Conservation (phyloP, 331 rosid species). For the Malus hybrid region DNA sequence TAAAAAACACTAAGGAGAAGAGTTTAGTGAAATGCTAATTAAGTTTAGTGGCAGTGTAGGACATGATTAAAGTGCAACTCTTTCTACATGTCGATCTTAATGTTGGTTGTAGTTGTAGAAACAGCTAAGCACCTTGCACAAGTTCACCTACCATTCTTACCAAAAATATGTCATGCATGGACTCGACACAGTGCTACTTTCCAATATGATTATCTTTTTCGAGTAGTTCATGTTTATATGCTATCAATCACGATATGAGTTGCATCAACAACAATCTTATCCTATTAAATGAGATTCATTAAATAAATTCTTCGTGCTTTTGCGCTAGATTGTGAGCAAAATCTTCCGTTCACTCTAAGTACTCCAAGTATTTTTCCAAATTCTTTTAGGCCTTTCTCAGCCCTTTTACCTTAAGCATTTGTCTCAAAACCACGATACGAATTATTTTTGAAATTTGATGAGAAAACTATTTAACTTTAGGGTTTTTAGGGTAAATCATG, state of each 20-base stretch:
- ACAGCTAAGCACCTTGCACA: not conserved
- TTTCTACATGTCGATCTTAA: not conserved
- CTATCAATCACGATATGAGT: too few relatives aligned
- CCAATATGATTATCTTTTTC: not conserved
- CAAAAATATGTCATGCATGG: not conserved
- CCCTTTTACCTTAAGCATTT: accelerated
- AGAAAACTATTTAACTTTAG: too few relatives aligned
- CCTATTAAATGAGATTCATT: accelerated
- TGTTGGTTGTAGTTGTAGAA: not conserved
- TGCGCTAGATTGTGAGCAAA: not conserved
- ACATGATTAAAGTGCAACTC: not conserved
- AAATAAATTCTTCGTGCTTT: too few relatives aligned
- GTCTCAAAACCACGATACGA: too few relatives aligned
- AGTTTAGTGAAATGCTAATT: not conserved
- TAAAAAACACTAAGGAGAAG: too few relatives aligned
- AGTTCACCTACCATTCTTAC: conserved; percentile 4
- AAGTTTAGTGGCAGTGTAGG: not conserved
- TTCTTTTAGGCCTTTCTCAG: too few relatives aligned
- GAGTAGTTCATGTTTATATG: not conserved
- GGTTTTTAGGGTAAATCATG: not conserved
- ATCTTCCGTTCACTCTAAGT: accelerated
- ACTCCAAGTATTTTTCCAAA: too few relatives aligned
- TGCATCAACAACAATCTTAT: too few relatives aligned
- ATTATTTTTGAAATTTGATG: too few relatives aligned
- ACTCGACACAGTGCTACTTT: not conserved